Evolutionary conservation across 345 rosid species (phyloP), one percentile per base, ranked within the genome.

Genomic region (Cardamine occulta): DNA sequence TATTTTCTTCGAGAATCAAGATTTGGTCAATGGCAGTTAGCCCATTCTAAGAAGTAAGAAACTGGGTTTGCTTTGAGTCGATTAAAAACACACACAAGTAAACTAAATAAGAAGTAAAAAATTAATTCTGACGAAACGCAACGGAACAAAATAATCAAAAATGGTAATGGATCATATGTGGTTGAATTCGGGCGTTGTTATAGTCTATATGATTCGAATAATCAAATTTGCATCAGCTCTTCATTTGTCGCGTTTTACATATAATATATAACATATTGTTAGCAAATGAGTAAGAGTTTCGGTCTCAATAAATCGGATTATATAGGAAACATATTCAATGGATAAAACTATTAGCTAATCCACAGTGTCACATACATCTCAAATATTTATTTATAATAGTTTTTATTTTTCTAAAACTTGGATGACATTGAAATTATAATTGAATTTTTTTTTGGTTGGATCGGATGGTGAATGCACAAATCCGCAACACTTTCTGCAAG

Each of bases 1-100:
- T 68, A 0, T 68, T 31, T 76, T 17, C 37, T 56, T 63, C 53
- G 66, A 70, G 53, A 47, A 63, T 8, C 72, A 48, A 58, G 48
- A 72, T 71, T 48, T 60, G 68, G 81, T 77, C 77, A 77, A 77
- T 71, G 81, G 77, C 72, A 77, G 81, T 77, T 77, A 47, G 81
- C 81, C 81, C 68, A 72, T 72, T 77, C 15, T 49, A 48, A 39
- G 68, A 58, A 77, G 59, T 58, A 56, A 31, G 73, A 58, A 77
- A 57, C 4, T 29, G 51, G 55, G 45, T 63, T 64, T 64, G 19
- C 60, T 56, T 63, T 21, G 76, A 45, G 61, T 57, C 17, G 53
- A 56, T 45, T 28, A 2, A 23, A 6, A 35, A 52, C 5, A 59
- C 4, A 35, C 63, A 14, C 32, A 56, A 44, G 23, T 23, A 28